These are phyloP conservation scores for Centaurea solstitialis DNA, from an alignment of 129 eudicot genomes.

Conservation along the genomic window DNA sequence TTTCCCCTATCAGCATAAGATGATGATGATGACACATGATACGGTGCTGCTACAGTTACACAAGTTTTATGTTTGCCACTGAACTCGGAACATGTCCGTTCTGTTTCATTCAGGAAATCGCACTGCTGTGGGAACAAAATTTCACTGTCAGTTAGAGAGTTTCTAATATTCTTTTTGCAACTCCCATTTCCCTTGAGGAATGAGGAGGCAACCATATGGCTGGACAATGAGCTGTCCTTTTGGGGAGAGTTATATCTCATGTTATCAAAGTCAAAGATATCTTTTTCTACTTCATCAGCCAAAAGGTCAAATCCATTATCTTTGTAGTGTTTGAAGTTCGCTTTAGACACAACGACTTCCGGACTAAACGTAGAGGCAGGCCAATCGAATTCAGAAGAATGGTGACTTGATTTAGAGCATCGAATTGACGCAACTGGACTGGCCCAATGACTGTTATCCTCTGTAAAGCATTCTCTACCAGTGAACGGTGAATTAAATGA, in stretches of 20 bases:
- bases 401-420: conserved; percentile 22
- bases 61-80: conserved; percentile 22
- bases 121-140: conserved; percentile 24
- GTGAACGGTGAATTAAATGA: conserved; percentile 20
- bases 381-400: conserved; percentile 33
- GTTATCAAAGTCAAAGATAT: conserved; percentile 14
- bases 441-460: conserved; percentile 24
- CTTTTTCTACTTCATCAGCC: conserved; percentile 23
- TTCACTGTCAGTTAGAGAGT: conserved; percentile 18
- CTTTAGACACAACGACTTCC: conserved; percentile 20
- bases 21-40: conserved; percentile 21
- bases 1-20: conserved; percentile 10
- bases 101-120: conserved; percentile 32
- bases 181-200: conserved; percentile 11
- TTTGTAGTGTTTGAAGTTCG: conserved; percentile 17
- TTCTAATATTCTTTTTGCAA: conserved; percentile 20
- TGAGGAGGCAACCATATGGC: background rate
- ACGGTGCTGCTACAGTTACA: conserved; percentile 18
- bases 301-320: conserved; percentile 21
- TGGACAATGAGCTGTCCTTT: conserved; percentile 1
- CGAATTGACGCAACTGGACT: conserved; percentile 29
- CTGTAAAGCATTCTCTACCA: conserved; percentile 20
- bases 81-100: conserved; percentile 21
- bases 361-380: conserved; percentile 13
- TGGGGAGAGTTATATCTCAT: conserved; percentile 14